Evolutionary conservation across 139 green algal species (phyloP).

Genomic region (Diplosphaera chodatii): DNA sequence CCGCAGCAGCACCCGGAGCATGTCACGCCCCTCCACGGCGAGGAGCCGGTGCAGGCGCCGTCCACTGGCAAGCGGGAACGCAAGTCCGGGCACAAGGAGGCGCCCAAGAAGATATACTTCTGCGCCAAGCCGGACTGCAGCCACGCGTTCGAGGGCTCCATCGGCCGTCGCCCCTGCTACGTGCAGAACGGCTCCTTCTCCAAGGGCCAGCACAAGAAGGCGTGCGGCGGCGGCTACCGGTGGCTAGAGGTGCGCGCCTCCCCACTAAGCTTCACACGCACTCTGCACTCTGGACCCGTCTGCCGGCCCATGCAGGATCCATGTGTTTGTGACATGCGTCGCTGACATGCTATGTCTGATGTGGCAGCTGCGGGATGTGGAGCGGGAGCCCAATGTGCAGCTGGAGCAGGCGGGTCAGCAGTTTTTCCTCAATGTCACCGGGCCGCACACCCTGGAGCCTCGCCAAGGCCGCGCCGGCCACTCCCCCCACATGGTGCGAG

Average conservation of each 20-base stretch:
- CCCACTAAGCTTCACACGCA: too few relatives aligned
- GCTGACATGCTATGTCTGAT: neutral
- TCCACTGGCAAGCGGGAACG: neutral
- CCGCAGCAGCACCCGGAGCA: neutral
- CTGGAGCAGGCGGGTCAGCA: neutral
- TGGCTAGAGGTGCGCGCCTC: neutral
- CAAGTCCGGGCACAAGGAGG: neutral
- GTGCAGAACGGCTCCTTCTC: conserved; percentile 1
- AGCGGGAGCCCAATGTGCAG: neutral
- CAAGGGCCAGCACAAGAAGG: neutral
- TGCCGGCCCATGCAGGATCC: too few relatives aligned
- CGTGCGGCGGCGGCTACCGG: neutral
- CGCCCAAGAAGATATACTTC: conserved; percentile 1
- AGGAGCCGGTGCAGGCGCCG: neutral
- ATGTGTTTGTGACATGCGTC: too few relatives aligned
- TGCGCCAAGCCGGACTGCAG: neutral
- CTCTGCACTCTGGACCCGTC: too few relatives aligned
- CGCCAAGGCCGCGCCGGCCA: neutral
- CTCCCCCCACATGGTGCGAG: neutral
- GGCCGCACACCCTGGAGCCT: neutral
- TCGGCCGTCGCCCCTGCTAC: neutral
- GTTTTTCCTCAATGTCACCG: neutral
- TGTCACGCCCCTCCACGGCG: too few relatives aligned
- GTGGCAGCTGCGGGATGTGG: neutral
- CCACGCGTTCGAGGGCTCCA: neutral